A percentile compares a stretch with the other conserved stretches of the same genome.
Conservation (phyloP, 1,284 basidiomycete genomes). For the Trichosporon sp. region DNA sequence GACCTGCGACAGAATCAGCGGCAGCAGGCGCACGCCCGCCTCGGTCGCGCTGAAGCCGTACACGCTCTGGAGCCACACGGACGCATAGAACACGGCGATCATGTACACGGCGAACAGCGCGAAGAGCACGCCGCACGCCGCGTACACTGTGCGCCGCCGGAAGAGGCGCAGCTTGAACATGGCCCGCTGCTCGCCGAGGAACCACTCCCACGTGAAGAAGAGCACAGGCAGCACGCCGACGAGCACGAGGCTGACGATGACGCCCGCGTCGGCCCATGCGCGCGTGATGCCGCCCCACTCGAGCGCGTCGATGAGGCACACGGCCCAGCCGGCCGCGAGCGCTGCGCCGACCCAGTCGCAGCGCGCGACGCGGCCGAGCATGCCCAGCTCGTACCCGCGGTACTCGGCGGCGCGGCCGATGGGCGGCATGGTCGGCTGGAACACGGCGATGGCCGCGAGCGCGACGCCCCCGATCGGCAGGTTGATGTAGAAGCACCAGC, state of each 20-base stretch:
- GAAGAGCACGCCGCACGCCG: constrained; percentile 3
- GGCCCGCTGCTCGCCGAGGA: constrained; percentile 38
- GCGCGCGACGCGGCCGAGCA: constrained; percentile 33
- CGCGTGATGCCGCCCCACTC: constrained; percentile 47
- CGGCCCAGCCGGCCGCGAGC: constrained; percentile 41
- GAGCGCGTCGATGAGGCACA: constrained; percentile 38
- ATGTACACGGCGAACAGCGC: constrained; percentile 44
- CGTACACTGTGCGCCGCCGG: constrained; percentile 39
- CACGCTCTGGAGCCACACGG: constrained; percentile 41
- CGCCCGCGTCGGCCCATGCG: constrained; percentile 44
- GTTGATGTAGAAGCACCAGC: constrained; percentile 49
- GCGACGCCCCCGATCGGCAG: constrained; percentile 40
- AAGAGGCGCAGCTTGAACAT: constrained; percentile 50
- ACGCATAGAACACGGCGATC: constrained; percentile 44
- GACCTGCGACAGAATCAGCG: constrained; percentile 46
- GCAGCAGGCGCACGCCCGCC: constrained; percentile 44
- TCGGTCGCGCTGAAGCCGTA: constrained; percentile 44
- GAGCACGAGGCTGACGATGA: constrained; percentile 48
- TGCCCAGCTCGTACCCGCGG: constrained; percentile 38
- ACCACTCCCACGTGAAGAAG: constrained; percentile 46
- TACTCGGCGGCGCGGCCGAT: constrained; percentile 38
- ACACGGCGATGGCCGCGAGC: constrained; percentile 29
- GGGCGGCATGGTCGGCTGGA: constrained; percentile 38
- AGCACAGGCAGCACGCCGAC: constrained; percentile 38
- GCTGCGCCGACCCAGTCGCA: constrained; percentile 46